Percentiles rank a stretch among this genome's conserved stretches.
These are phyloP conservation scores for Chaetomiaceae sp. DNA, from an alignment of 2,329 filamentous ascomycete genomes.

Conservation along the genomic window DNA sequence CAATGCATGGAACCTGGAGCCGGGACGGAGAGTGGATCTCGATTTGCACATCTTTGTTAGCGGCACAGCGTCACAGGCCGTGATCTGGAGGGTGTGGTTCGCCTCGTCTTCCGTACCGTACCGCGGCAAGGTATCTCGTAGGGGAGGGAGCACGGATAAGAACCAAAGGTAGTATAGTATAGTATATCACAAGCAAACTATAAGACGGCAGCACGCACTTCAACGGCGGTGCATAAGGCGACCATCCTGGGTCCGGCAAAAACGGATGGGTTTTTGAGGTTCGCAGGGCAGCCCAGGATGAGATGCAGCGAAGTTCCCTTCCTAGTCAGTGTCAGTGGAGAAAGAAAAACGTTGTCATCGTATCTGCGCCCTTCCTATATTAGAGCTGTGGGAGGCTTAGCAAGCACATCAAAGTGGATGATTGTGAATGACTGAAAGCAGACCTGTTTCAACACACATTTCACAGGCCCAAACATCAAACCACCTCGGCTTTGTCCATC, in stretches of 20 bases:
- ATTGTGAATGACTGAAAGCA: background rate
- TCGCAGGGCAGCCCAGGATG: too few species aligned
- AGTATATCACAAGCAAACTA: too few species aligned
- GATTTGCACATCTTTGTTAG: background rate
- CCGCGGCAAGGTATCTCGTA: too few species aligned
- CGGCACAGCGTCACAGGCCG: background rate
- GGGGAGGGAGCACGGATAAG: too few species aligned
- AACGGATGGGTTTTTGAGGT: background rate
- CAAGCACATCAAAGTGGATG: background rate
- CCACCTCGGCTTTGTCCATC: background rate
- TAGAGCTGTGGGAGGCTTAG: background rate
- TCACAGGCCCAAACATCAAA: background rate
- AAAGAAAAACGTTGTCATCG: too few species aligned
- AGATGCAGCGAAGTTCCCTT: too few species aligned
- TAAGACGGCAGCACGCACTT: too few species aligned
- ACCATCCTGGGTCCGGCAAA: too few species aligned
- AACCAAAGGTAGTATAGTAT: too few species aligned
- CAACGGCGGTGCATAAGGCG: too few species aligned
- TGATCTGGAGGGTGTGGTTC: too few species aligned
- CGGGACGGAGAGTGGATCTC: background rate
- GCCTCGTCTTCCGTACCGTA: too few species aligned
- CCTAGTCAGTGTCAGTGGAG: background rate
- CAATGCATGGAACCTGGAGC: slow-evolving; percentile 2
- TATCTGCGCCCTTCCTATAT: background rate
- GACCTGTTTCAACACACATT: background rate